Evolutionary conservation across 108 stramenopile species (phyloP), one percentile per base, ranked within the genome.

Genomic region (Fistulifera solaris): DNA sequence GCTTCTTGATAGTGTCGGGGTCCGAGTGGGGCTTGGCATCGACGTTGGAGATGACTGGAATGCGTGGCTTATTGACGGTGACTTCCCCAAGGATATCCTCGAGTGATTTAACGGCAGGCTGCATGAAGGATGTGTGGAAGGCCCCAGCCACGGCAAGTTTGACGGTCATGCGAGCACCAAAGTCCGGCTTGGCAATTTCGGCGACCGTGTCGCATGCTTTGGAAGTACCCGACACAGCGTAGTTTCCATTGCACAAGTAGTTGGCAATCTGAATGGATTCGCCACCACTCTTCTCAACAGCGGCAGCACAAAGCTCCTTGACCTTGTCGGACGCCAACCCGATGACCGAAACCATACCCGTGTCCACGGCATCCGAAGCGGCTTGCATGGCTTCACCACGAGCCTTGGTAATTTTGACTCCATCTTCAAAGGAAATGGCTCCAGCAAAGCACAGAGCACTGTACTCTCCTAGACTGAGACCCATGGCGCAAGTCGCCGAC

Each of bases 81-180:
- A 94, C 78, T 28, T 73, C 92, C 31, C 68, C 71, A 40, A 98
- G 68, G 14, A 94, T 93, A 28, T 83, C 67, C 49, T 87, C 85
- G 64, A 98, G 76, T 31, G 84, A 59, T 11, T 73, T 60, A 45
- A 98, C 95, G 23, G 97, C 97, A 41, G 95, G 89, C 13, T 80
- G 74, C 97, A 98, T 98, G 64, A 95, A 98, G 45, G 92, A 84
- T 59, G 97, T 98, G 71, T 98, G 97, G 78, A 98, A 98, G 15
- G 97, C 97, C 17, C 97, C 97, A 17, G 97, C 97, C 26, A 98
- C 97, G 41, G 95, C 93, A 16, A 98, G 75, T 57, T 89, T 91
- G 40, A 98, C 97, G 12, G 95, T 94, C 97, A 98, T 98, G 23
- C 97, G 80, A 19, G 95, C 94, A 71, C 88, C 88, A 65, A 98